Percentiles rank a stretch among this genome's conserved stretches.
Conservation (phyloP, 2,329 filamentous ascomycete species). For the Leptodontidium sp. region DNA sequence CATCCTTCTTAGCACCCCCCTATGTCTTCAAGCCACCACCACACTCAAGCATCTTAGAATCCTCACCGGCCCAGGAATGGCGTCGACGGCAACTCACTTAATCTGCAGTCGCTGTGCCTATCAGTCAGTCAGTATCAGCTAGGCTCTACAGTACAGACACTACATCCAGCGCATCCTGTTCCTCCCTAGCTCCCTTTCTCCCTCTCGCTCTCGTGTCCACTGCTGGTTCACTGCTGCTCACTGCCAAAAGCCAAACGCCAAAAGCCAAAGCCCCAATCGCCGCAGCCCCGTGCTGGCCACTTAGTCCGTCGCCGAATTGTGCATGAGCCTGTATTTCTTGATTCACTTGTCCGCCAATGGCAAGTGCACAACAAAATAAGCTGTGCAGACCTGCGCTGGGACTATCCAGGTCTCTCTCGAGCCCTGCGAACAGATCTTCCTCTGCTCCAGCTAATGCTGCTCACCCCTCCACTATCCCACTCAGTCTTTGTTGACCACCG, state of each 20-base stretch:
- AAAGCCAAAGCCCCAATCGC: slow-evolving; percentile 2
- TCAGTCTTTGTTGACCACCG: slow-evolving; percentile 14
- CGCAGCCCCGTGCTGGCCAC: slow-evolving; percentile 13
- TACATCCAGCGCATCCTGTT: slow-evolving; percentile 2
- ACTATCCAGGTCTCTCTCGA: slow-evolving; percentile 7
- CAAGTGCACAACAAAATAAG: slow-evolving; percentile 7
- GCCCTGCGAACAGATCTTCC: slow-evolving; percentile 8
- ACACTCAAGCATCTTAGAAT: slow-evolving; percentile 14
- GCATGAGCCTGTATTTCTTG: slow-evolving; percentile 18
- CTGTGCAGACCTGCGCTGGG: slow-evolving; percentile 8
- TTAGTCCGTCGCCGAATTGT: slow-evolving; percentile 12
- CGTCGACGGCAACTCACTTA: not conserved
- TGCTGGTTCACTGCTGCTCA: not conserved
- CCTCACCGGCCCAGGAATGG: not conserved
- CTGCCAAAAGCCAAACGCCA: not conserved
- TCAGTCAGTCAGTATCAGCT: slow-evolving; percentile 11
- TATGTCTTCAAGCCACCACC: not conserved
- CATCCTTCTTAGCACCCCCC: too few species aligned
- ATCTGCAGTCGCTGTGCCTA: not conserved
- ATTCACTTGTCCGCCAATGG: slow-evolving; percentile 17
- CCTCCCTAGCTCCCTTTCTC: not conserved
- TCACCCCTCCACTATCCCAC: slow-evolving; percentile 10
- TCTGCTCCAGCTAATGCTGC: not conserved
- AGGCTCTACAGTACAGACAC: not conserved
- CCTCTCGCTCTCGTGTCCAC: not conserved